These are phyloP conservation scores for Dryadomyces sulphureus DNA, from an alignment of 2,329 filamentous ascomycete species.

Conservation along the genomic window DNA sequence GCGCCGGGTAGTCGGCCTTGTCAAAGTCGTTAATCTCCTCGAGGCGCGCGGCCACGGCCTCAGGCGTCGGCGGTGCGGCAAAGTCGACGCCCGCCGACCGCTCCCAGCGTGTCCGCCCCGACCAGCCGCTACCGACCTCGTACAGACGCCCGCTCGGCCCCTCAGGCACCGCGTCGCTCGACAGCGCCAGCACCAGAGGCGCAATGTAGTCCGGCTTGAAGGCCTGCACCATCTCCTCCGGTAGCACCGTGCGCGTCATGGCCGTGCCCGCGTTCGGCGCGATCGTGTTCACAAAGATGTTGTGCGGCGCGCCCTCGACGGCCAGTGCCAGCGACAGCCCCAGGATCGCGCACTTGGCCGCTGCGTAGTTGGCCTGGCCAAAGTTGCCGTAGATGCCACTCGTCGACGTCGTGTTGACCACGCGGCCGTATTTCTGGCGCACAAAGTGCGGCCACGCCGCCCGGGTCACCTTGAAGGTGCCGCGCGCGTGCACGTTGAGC, in stretches of 20 bases:
- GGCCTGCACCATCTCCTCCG: conserved; percentile 93
- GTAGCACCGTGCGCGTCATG: conserved; percentile 89
- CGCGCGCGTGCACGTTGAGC: conserved; percentile 79
- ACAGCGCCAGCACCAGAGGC: conserved; percentile 74
- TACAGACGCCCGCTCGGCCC: conserved; percentile 76
- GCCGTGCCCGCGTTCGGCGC: conserved; percentile 92
- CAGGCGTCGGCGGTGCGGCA: conserved; percentile 71
- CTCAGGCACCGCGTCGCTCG: conserved; percentile 72
- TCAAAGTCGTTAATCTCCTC: conserved; percentile 74
- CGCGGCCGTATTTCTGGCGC: conserved; percentile 95
- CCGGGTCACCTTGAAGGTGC: conserved; percentile 94
- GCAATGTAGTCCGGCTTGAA: conserved; percentile 99
- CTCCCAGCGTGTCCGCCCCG: conserved; percentile 87
- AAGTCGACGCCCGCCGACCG: conserved; percentile 79
- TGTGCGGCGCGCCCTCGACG: conserved; percentile 88
- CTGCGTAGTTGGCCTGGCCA: conserved; percentile 93
- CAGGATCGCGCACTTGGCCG: conserved; percentile 86
- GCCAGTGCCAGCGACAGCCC: conserved; percentile 90
- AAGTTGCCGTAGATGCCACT: conserved; percentile 99
- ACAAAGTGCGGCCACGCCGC: conserved; percentile 95
- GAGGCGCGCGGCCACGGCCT: conserved; percentile 67
- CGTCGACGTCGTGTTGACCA: conserved; percentile 93
- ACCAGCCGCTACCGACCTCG: conserved; percentile 92
- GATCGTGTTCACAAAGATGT: conserved; percentile 96
- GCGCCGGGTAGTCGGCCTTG: conserved; percentile 75